Evolutionary conservation across 345 rosid genomes (phyloP), one percentile per base, ranked within the genome.

Genomic region (Leavenworthia alabamica): DNA sequence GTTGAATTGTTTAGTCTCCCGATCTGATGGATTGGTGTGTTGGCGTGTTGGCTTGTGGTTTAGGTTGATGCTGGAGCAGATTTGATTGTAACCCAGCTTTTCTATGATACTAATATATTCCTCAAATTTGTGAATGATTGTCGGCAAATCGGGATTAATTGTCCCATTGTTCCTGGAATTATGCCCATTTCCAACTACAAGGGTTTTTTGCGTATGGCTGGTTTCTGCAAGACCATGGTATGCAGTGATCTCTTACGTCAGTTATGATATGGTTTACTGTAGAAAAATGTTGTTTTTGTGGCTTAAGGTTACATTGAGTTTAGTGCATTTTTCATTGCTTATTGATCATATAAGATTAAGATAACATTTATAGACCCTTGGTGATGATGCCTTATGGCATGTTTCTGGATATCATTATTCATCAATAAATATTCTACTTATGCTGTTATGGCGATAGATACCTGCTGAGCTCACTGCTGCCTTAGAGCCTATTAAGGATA

Each of bases 31-130:
- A 10, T 59, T 33, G 4, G 41, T 3, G 10, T 53, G 54, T 15
- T n/a, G n/a, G n/a, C n/a, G n/a, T n/a, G n/a, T n/a, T 60, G 23
- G 45, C 6, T 47, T 26, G 37, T 65, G 64, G 49, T n/a, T 15
- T 54, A 92, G 97, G 86, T 88, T 64, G 97, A 93, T 83, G 96
- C 99, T 3, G 97, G 99, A 62, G 99, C 97, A 0, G 99, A 89
- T 80, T 72, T 93, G 61, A 82, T 93, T 66, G 56, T 89, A 3
- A 86, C 96, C 4, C 97, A 93, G 60, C 79, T 93, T 10, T 87
- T 93, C 67, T 93, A 89, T 64, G 97, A 93, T 71, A 93, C 96
- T 42, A 95, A 93, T 45, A 75, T 84, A 17, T 90, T 86, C 76
- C 92, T 94, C 52, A 94, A 93, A 50, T 94, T 90, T 49, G 95